These are phyloP conservation scores for Boletus reticulatus DNA, from an alignment of 768 basidiomycete genomes.

Conservation along the genomic window DNA sequence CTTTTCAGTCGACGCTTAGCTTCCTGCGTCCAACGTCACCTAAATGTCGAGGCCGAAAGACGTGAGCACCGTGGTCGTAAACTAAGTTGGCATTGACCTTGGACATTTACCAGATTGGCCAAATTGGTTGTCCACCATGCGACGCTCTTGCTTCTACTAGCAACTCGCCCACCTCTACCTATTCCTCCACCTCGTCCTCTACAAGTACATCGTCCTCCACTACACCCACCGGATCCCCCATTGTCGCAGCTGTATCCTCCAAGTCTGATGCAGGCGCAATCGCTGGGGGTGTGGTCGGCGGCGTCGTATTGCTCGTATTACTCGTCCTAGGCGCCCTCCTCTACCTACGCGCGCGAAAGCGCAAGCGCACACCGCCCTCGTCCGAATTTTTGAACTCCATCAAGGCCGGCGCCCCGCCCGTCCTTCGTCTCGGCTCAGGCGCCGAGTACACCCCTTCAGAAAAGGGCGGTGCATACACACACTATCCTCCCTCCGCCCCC, in stretches of 20 bases:
- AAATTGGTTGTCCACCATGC: no score
- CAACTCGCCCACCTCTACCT: no score
- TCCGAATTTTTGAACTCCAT: constrained; percentile 50
- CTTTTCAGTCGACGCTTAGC: not conserved
- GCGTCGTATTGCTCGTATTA: constrained; percentile 38
- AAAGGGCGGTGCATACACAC: constrained; percentile 7
- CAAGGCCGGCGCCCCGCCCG: constrained; percentile 19
- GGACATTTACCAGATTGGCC: not conserved
- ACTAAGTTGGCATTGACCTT: constrained; percentile 2
- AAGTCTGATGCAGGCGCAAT: constrained; percentile 41
- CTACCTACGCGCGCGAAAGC: constrained; percentile 40
- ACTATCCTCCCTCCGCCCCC: not conserved
- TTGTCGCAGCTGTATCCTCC: constrained; percentile 11
- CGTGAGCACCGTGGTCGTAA: constrained; percentile 2
- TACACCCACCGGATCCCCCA: not conserved
- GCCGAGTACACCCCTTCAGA: constrained; percentile 15
- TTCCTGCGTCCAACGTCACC: not conserved
- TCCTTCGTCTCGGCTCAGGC: constrained; percentile 29
- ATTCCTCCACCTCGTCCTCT: no score
- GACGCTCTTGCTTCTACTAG: no score
- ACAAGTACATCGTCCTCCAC: not conserved
- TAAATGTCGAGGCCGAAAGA: not conserved
- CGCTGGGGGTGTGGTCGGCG: constrained; percentile 54
- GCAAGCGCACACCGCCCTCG: constrained; percentile 51
- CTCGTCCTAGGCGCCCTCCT: constrained; percentile 36